phyloP scores from a whole-genome alignment of 164 flowering plant genomes.

The grape (Vitis vinifera) region DNA sequence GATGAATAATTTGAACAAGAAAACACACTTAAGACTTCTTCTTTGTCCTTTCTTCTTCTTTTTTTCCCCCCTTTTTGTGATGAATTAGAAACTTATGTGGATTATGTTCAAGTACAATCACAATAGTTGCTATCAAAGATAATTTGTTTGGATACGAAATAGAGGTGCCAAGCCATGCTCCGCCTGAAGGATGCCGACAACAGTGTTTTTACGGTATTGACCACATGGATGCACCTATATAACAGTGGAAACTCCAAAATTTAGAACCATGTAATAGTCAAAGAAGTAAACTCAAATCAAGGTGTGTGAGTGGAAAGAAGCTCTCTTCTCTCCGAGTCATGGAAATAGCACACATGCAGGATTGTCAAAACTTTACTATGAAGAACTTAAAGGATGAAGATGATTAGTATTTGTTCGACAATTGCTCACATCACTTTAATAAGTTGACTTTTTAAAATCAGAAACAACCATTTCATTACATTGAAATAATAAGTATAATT shows the following conservation, averaged over 20 bases:
- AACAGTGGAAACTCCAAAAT: slow-evolving; percentile 9
- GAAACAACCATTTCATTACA: no score
- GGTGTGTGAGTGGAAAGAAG: neutral
- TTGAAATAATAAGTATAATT: no score
- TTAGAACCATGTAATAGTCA: slow-evolving; percentile 1
- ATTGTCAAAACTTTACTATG: neutral
- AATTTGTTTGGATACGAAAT: slow-evolving; percentile 76
- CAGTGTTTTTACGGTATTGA: slow-evolving; percentile 96
- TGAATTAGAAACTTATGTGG: neutral
- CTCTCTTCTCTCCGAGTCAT: neutral
- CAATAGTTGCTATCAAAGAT: neutral
- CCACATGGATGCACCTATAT: slow-evolving; percentile 97
- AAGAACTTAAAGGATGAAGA: neutral
- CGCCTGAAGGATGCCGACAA: slow-evolving; percentile 92
- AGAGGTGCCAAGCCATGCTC: slow-evolving; percentile 86
- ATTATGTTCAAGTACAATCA: neutral
- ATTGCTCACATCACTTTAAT: neutral
- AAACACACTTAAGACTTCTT: neutral
- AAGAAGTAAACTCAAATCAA: neutral
- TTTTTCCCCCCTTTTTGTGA: no score
- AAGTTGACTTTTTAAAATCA: neutral
- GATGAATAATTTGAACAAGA: neutral
- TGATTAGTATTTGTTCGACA: neutral
- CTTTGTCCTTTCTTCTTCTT: no score
- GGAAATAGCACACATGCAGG: neutral